Evolutionary conservation across 2,329 filamentous ascomycete species (phyloP), one percentile per base, ranked within the genome.

Genomic region (Fusarium heterosporum): DNA sequence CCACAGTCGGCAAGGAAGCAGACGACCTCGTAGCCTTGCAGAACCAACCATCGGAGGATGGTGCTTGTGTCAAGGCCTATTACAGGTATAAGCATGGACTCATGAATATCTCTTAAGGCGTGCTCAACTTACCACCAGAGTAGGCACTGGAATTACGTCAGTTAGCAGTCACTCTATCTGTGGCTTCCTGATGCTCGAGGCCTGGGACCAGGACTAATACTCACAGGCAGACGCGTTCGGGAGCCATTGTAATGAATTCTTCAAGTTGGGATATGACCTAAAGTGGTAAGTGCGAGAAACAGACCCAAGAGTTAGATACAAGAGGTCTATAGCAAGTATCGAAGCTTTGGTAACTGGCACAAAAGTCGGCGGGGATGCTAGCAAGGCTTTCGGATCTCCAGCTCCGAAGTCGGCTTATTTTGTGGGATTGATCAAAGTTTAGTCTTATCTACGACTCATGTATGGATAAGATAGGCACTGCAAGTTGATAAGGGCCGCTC

Each of bases 1-100:
- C 90, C 70, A 14, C 90, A 86, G 80, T 91, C 83, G 78, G 87
- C 89, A 78, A 90, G 81, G 71, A 78, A 81, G 63, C 76, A 65
- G 17, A 68, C 63, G n/a, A 71, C 68, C 2, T 64, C 26, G 25
- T 64, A 61, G 14, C 54, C 28, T 19, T 55, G 54, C 16, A 55
- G 56, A 14, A 61, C 46, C 28, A 61, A 39, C 55, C 55, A 61
- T 45, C 58, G 46, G 38, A 70, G 57, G 29, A 70, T 70, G 13
- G 67, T 70, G 42, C 47, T 55, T 36, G 67, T 70, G 56, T 70
- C 67, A 28, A 70, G 60, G 39, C 67, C 67, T 69, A 41, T 48
- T 34, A 38, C 40, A 16, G 46, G 19, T 11, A 39, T 57, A 26
- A 65, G 58, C 28, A 57, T 45, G n/a, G 39, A 47, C 29, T 26